phyloP scores from a whole-genome alignment of 2,329 filamentous ascomycete genomes.

The Cryphonectria parasitica region DNA sequence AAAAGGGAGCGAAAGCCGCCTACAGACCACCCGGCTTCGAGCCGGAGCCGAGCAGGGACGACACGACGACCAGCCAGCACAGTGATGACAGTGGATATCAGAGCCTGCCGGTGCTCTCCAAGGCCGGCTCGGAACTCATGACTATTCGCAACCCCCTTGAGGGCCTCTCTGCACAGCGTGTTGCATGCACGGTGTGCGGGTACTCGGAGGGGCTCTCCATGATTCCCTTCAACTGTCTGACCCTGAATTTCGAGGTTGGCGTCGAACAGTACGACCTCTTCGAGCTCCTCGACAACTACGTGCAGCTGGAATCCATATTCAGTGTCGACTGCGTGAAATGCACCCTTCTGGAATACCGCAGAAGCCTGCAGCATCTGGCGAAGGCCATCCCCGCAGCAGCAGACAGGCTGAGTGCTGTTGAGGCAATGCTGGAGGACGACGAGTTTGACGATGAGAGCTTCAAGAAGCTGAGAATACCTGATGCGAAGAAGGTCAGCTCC shows the following conservation, averaged over 20 bases:
- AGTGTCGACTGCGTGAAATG: constrained; percentile 93
- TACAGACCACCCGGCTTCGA: constrained; percentile 46
- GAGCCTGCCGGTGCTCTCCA: constrained; percentile 46
- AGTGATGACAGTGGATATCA: constrained; percentile 64
- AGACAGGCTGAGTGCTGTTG: constrained; percentile 66
- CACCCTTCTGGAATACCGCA: constrained; percentile 68
- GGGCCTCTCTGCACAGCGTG: constrained; percentile 83
- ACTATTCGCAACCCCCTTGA: constrained; percentile 76
- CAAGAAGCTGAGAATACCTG: constrained; percentile 67
- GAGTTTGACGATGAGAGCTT: constrained; percentile 75
- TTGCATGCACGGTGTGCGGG: constrained; percentile 84
- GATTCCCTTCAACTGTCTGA: constrained; percentile 93
- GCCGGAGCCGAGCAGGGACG: constrained; percentile 44
- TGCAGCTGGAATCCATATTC: constrained; percentile 80
- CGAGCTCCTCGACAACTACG: constrained; percentile 83
- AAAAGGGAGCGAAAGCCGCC: constrained; percentile 48
- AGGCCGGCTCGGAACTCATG: constrained; percentile 41
- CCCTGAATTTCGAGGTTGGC: constrained; percentile 74
- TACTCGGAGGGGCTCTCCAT: constrained; percentile 87
- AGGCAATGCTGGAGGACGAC: constrained; percentile 74
- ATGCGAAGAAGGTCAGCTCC: constrained; percentile 70
- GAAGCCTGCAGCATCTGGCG: constrained; percentile 53
- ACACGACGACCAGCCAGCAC: constrained; percentile 50
- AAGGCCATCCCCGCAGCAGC: constrained; percentile 55
- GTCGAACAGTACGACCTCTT: constrained; percentile 69